Conservation (phyloP, 371 early-diverging fungal genomes). For the Choanephora cucurbitarum region DNA sequence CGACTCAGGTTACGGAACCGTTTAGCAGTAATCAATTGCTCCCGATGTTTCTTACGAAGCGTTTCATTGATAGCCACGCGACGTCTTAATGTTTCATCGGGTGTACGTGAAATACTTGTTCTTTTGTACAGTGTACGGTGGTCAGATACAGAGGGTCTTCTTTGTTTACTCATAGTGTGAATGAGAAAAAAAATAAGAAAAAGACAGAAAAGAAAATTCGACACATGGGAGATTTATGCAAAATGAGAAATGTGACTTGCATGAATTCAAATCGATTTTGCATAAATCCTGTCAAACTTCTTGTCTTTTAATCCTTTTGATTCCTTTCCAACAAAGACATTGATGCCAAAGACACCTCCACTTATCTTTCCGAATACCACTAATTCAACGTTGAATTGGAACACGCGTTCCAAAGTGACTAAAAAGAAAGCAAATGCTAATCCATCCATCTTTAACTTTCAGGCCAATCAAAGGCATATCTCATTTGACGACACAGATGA, state of each 20-base stretch:
- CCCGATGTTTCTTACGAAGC: slow-evolving; percentile 54
- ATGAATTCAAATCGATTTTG: not conserved
- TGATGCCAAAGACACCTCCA: slow-evolving; percentile 17
- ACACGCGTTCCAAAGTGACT: slow-evolving; percentile 4
- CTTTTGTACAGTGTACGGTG: slow-evolving; percentile 40
- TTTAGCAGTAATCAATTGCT: slow-evolving; percentile 57
- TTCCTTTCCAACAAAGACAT: too few species aligned
- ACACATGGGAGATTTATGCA: slow-evolving; percentile 7
- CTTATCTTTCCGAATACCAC: slow-evolving; percentile 7
- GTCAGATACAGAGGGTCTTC: slow-evolving; percentile 22
- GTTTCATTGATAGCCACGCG: slow-evolving; percentile 45
- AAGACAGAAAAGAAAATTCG: slow-evolving; percentile 2
- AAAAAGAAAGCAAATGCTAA: not conserved
- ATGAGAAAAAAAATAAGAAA: slow-evolving; percentile 1
- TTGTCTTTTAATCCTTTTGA: too few species aligned
- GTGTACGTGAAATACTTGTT: slow-evolving; percentile 42
- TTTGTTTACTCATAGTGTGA: slow-evolving; percentile 16
- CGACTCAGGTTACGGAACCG: slow-evolving; percentile 48
- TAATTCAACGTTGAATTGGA: too few species aligned
- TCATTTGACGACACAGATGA: slow-evolving; percentile 7
- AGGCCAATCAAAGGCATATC: slow-evolving; percentile 1
- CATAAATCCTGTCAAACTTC: too few species aligned
- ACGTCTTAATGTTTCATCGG: slow-evolving; percentile 39
- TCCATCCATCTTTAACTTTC: slow-evolving; percentile 1
- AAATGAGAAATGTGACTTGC: not conserved